Percentiles rank a stretch among this genome's conserved stretches.
These are phyloP conservation scores for Teunomyces tritomae DNA, from an alignment of 805 yeast species.

Conservation along the genomic window DNA sequence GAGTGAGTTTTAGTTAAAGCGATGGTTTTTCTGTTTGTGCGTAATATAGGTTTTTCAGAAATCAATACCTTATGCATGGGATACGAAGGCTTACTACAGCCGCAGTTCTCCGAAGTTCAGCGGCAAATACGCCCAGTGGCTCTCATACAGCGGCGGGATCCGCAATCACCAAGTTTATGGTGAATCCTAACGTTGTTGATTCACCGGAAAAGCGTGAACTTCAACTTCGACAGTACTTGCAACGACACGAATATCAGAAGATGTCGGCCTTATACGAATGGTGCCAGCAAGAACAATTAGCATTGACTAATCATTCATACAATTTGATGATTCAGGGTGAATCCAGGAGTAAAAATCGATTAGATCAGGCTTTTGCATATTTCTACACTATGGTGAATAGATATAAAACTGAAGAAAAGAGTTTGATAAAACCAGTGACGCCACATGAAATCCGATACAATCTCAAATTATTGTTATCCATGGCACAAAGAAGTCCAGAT, in stretches of 20 bases:
- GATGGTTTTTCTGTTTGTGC: constrained; percentile 1
- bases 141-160: not conserved
- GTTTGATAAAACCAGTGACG: constrained; percentile 8
- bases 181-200: not conserved
- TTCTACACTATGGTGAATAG: constrained; percentile 7
- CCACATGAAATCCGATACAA: not conserved
- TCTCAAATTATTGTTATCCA: constrained; percentile 3
- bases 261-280: not conserved
- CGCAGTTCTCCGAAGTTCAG: not conserved
- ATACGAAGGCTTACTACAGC: not conserved
- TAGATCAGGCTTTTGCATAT: constrained; percentile 7
- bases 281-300: not conserved
- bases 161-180: not conserved
- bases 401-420: constrained; percentile 7
- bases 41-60: not conserved
- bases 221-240: not conserved
- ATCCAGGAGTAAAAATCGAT: not conserved
- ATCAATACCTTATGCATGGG: not conserved
- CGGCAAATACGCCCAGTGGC: not conserved
- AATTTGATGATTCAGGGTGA: constrained; percentile 2
- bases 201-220: constrained; percentile 3
- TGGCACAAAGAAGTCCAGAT: constrained; percentile 15
- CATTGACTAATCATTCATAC: constrained; percentile 1
- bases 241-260: not conserved
- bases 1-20: not conserved